Evolutionary conservation across 768 basidiomycete species (phyloP).

Genomic region (Pleurotus giganteus): DNA sequence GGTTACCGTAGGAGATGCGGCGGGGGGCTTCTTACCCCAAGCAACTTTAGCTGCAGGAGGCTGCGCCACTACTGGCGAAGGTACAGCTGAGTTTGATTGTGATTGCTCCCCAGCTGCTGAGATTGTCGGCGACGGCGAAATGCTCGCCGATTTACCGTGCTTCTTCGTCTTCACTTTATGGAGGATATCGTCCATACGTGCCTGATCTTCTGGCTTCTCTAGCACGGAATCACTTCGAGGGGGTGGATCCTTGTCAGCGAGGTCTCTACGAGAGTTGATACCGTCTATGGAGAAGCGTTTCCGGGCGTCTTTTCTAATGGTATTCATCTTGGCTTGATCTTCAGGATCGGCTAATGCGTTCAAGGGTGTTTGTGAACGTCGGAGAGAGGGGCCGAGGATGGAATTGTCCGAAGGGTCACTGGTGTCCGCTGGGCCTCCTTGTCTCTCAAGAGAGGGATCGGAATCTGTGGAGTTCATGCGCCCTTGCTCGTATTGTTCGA

Average conservation of each 20-base stretch:
- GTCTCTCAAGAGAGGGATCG: background rate
- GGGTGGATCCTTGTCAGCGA: background rate
- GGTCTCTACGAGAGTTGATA: background rate
- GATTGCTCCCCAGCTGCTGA: no score
- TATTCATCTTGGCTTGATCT: background rate
- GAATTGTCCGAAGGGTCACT: background rate
- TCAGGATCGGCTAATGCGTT: background rate
- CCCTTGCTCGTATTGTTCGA: background rate
- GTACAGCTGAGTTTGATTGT: background rate
- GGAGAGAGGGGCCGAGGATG: background rate
- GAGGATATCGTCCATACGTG: conserved; percentile 1
- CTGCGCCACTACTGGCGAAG: background rate
- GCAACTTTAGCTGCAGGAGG: background rate
- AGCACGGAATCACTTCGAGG: background rate
- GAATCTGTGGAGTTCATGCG: background rate
- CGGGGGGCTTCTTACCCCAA: background rate
- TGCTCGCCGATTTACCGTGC: background rate
- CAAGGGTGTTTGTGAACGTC: background rate
- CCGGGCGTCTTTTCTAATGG: background rate
- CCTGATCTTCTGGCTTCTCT: background rate
- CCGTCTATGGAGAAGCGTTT: conserved; percentile 1
- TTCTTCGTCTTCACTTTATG: background rate
- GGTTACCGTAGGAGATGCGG: background rate
- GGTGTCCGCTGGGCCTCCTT: background rate
- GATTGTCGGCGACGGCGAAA: no score